A percentile compares a stretch with the other conserved stretches of the same genome.
These are phyloP conservation scores for Fraxinus xanthoxyloides DNA, from an alignment of 305 asterid genomes.

Conservation along the genomic window DNA sequence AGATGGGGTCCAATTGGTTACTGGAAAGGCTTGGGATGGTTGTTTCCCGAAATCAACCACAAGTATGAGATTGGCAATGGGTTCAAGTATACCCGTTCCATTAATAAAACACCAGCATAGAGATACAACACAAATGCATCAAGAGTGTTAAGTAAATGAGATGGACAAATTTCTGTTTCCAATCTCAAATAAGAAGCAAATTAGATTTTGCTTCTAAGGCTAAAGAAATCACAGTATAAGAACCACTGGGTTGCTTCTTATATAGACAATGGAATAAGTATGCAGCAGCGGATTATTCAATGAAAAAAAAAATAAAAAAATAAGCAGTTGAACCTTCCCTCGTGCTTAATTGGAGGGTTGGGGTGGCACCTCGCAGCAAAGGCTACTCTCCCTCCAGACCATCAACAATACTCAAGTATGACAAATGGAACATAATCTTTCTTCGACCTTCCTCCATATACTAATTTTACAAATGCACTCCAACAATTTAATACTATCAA, in stretches of 20 bases:
- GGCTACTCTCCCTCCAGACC: background rate
- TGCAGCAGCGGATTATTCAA: background rate
- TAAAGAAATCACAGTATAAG: background rate
- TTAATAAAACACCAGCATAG: background rate
- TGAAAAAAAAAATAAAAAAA: background rate
- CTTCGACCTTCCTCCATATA: background rate
- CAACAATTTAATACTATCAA: background rate
- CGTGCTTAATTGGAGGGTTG: background rate
- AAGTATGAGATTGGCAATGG: background rate
- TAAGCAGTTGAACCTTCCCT: background rate
- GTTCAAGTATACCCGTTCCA: background rate
- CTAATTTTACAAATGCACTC: conserved; percentile 5
- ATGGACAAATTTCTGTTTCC: background rate
- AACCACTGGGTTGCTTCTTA: background rate
- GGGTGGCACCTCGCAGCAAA: background rate
- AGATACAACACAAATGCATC: background rate
- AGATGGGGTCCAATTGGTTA: background rate
- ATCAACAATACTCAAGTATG: background rate
- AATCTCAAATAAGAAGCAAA: background rate
- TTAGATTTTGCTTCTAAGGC: background rate
- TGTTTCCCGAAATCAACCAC: background rate
- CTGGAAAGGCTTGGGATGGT: background rate
- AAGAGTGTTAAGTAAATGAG: background rate
- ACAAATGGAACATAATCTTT: background rate
- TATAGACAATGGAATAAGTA: background rate